Conservation (phyloP, 2,329 filamentous ascomycete species). For the Colletotrichum plurivorum region DNA sequence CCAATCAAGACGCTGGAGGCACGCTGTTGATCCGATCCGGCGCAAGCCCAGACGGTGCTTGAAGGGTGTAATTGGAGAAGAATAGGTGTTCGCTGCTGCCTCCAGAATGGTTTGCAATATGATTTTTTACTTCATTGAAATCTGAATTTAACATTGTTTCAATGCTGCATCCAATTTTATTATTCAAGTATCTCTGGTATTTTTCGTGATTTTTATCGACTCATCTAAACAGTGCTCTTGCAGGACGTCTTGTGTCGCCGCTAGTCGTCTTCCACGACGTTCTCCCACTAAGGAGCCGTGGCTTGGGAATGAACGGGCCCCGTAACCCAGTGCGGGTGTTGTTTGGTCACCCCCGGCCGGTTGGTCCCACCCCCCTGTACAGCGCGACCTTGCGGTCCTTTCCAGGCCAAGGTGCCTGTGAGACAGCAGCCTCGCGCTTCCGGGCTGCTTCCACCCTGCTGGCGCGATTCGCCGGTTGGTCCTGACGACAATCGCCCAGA, state of each 20-base stretch:
- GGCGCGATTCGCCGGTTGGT: slow-evolving; percentile 26
- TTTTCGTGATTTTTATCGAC: no score
- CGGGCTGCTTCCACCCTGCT: slow-evolving; percentile 16
- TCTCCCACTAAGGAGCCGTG: not conserved
- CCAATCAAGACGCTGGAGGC: slow-evolving; percentile 38
- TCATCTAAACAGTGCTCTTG: no score
- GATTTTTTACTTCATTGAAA: not conserved
- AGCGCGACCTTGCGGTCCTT: not conserved
- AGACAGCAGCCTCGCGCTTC: slow-evolving; percentile 36
- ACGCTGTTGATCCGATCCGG: slow-evolving; percentile 42
- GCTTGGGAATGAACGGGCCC: not conserved
- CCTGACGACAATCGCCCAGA: slow-evolving; percentile 32
- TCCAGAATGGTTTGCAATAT: not conserved
- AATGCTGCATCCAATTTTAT: no score
- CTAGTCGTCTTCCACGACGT: slow-evolving; percentile 9
- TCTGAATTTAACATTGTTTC: no score
- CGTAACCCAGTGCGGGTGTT: slow-evolving; percentile 12
- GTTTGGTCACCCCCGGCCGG: slow-evolving; percentile 9
- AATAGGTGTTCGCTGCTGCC: no score
- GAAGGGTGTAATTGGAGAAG: no score
- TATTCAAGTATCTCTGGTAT: no score
- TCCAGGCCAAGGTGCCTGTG: not conserved
- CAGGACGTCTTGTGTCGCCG: not conserved
- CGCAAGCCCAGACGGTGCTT: slow-evolving; percentile 14
- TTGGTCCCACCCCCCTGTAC: slow-evolving; percentile 21